Conservation (phyloP, 2,329 filamentous ascomycete genomes). For the Botrytis paeoniae region DNA sequence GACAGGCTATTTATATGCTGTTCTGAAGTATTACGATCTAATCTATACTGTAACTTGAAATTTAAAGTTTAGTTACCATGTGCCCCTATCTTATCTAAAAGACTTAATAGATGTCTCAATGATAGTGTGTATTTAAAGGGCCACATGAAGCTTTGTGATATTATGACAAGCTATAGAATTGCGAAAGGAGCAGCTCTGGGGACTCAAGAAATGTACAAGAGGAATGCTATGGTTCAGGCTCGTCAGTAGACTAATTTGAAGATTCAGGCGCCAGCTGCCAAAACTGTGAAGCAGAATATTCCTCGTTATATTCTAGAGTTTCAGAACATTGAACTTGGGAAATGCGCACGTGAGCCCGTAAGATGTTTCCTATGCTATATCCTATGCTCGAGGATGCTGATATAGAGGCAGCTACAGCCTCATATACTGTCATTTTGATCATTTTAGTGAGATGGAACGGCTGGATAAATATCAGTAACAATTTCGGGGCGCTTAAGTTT, state of each 20-base stretch:
- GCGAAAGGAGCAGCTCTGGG: not conserved
- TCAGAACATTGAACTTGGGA: not conserved
- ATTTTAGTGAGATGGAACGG: not conserved
- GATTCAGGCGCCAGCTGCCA: not conserved
- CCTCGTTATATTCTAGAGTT: not conserved
- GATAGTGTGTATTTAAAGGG: too few relatives aligned
- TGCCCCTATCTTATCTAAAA: not conserved
- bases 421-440: not conserved
- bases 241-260: not conserved
- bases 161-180: not conserved
- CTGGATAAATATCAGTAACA: not conserved
- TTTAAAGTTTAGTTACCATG: not conserved
- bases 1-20: not conserved
- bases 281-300: not conserved
- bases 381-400: not conserved
- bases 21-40: not conserved
- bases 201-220: not conserved
- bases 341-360: not conserved
- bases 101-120: slow-evolving; percentile 6
- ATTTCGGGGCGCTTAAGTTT: not conserved
- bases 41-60: not conserved
- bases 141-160: not conserved
- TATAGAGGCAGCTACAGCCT: not conserved
- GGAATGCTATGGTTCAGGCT: not conserved
- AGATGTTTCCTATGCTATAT: not conserved